A percentile compares a stretch with the other conserved stretches of the same genome.
phyloP scores from a whole-genome alignment of 331 rosid genomes.

The Quercus phellos region DNA sequence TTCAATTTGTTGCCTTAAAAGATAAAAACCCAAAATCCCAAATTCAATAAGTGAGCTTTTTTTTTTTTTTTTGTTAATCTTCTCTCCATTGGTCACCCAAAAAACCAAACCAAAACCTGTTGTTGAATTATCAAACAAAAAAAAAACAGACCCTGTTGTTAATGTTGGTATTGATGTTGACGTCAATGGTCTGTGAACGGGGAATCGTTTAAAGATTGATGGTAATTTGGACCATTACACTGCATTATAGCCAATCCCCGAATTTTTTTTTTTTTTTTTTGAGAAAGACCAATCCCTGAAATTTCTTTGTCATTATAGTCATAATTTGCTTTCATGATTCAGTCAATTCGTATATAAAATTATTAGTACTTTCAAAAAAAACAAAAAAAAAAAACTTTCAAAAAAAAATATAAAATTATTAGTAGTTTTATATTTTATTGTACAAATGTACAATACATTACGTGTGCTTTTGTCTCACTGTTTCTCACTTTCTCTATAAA shows the following conservation, averaged over 20 bases:
- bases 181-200: background rate
- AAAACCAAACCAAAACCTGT: too few species aligned
- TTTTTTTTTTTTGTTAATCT: too few species aligned
- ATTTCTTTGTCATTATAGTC: background rate
- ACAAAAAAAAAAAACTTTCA: too few species aligned
- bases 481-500: slow-evolving; percentile 37
- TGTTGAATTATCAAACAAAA: too few species aligned
- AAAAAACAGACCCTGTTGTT: too few species aligned
- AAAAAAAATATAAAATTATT: too few species aligned
- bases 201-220: background rate
- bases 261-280: background rate
- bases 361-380: too few species aligned
- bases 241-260: background rate
- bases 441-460: background rate
- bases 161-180: background rate
- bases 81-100: too few species aligned
- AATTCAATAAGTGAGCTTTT: too few species aligned
- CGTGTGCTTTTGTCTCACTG: slow-evolving; percentile 27
- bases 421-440: background rate
- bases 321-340: background rate
- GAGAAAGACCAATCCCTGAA: too few species aligned
- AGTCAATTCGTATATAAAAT: background rate
- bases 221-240: background rate
- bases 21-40: too few species aligned
- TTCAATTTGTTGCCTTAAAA: too few species aligned